Conservation (phyloP, 2,329 filamentous ascomycete genomes). For the Aspergillus sp. region DNA sequence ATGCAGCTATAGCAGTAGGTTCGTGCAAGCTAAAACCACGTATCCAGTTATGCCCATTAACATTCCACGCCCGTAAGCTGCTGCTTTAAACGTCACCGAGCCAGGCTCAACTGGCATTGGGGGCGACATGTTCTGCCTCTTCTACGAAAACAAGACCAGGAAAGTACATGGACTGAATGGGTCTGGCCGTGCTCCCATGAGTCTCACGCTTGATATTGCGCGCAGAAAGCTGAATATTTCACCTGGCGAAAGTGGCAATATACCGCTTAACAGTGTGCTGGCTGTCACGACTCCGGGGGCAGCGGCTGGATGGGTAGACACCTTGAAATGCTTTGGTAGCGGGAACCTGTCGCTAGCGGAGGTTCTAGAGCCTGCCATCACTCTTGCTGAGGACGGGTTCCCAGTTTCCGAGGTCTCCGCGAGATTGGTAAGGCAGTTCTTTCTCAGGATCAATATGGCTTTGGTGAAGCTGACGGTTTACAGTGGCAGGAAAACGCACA, state of each 20-base stretch:
- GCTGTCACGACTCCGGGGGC: slow-evolving; percentile 88
- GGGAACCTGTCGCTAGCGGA: slow-evolving; percentile 77
- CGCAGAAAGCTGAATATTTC: slow-evolving; percentile 70
- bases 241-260: slow-evolving; percentile 60
- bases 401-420: slow-evolving; percentile 82
- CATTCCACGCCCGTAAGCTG: slow-evolving; percentile 59
- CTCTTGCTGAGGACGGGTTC: slow-evolving; percentile 84
- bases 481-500: slow-evolving; percentile 75
- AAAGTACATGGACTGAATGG: slow-evolving; percentile 88
- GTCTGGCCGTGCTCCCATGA: slow-evolving; percentile 78
- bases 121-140: slow-evolving; percentile 96
- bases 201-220: slow-evolving; percentile 71
- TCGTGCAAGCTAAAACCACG: too few species aligned
- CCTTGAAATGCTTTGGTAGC: slow-evolving; percentile 85
- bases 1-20: too few species aligned
- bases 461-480: not conserved
- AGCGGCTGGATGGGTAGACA: slow-evolving; percentile 90
- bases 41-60: too few species aligned
- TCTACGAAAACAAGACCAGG: slow-evolving; percentile 80
- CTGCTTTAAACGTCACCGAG: slow-evolving; percentile 90
- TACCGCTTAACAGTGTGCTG: slow-evolving; percentile 77
- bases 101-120: slow-evolving; percentile 93
- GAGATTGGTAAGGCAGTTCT: slow-evolving; percentile 60
- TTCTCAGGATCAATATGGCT: not conserved
- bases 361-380: slow-evolving; percentile 80